Evolutionary conservation across 1,284 basidiomycete genomes (phyloP), one percentile per base, ranked within the genome.

Genomic region (Peniophora sp.): DNA sequence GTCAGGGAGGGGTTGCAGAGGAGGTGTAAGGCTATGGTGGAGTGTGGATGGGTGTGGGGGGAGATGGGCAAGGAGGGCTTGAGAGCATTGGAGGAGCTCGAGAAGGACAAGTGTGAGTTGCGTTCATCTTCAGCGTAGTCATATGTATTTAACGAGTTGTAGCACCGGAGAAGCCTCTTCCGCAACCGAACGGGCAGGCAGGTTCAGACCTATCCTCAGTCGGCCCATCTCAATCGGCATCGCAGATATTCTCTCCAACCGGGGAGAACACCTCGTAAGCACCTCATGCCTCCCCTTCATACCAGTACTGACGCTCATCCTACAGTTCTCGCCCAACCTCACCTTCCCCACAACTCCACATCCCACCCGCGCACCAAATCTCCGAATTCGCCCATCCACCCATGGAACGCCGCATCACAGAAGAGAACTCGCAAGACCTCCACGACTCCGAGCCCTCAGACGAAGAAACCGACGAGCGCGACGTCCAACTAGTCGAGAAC

Each of bases 141-240:
- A n/a, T 10, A 36, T 10, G 34, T 36, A 36, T n/a, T 36, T 36
- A 36, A 10, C 34, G n/a, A 36, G 34, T 51, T 52, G 32, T 37
- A 20, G 42, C 10, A 48, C 34, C 17, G 8, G 43, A 41, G 43
- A 50, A 53, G 44, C 54, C 23, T 41, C 43, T 32, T 20, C 47
- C 48, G 20, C 44, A 53, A 41, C 32, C 46, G 35, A 47, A 54
- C 20, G 39, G 54, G 27, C 51, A 27, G n/a, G 14, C 43, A 47
- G 55, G 54, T 22, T 79, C 78, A 17, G 73, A 73, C 53, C 60
- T 68, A 12, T 79, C 76, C 34, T 79, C 79, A 2, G 63, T 83
- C 52, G 72, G 77, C 1, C 80, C 82, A 32, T 83, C 82, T 51
- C 85, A 87, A 58, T 86, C 83, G 1, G 79, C 78, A 1, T 83